phyloP scores from a whole-genome alignment of 768 basidiomycete species.

The Tulasnella sp. region DNA sequence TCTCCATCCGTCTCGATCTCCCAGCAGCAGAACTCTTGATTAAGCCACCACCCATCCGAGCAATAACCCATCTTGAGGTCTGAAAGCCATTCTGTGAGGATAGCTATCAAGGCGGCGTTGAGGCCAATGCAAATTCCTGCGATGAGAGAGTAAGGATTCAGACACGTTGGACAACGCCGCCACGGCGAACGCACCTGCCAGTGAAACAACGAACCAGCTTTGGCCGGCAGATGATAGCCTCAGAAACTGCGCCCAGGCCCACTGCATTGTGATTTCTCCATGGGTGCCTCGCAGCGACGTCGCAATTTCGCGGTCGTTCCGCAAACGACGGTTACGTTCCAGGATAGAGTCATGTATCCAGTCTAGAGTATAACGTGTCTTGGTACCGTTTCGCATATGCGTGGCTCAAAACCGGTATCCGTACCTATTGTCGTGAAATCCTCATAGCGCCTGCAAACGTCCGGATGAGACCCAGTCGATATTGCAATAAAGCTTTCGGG shows the following conservation, averaged over 20 bases:
- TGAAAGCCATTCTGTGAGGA: conserved; percentile 94
- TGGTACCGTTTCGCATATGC: conserved; percentile 28
- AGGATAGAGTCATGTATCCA: conserved; percentile 96
- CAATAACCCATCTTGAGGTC: conserved; percentile 99
- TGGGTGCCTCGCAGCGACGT: conserved; percentile 45
- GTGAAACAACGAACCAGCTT: conserved; percentile 86
- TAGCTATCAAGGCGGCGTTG: conserved; percentile 92
- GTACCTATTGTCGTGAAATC: conserved; percentile 93
- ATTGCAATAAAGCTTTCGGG: background rate
- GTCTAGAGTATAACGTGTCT: conserved; percentile 47
- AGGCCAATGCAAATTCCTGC: conserved; percentile 85
- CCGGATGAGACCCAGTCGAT: conserved; percentile 27
- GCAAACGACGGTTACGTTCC: conserved; percentile 75
- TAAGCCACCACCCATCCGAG: conserved; percentile 96
- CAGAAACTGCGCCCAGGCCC: conserved; percentile 60
- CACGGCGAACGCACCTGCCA: conserved; percentile 67
- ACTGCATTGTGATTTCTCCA: conserved; percentile 50
- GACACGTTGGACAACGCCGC: background rate
- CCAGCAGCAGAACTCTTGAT: conserved; percentile 97
- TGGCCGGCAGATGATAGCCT: conserved; percentile 66
- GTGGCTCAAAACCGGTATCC: conserved; percentile 30
- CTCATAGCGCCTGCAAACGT: conserved; percentile 69
- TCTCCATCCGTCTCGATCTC: conserved; percentile 77
- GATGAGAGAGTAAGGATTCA: background rate
- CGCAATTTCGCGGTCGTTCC: conserved; percentile 50